Evolutionary conservation across 768 basidiomycete species (phyloP).

Genomic region (Lactarius evosmus): DNA sequence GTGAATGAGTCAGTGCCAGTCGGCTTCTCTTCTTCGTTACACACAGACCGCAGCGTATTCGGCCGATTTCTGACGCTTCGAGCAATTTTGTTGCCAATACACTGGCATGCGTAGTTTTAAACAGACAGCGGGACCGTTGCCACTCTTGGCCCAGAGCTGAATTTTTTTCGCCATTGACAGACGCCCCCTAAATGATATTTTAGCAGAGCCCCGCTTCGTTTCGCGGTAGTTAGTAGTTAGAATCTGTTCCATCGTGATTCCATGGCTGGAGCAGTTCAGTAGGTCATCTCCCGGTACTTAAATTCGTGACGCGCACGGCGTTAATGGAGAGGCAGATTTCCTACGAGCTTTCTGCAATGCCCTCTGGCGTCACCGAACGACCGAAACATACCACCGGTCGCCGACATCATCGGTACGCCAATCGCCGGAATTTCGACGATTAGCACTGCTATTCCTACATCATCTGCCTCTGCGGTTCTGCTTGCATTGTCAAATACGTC

Average conservation of each 20-base stretch:
- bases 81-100: neutral
- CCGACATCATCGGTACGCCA: neutral
- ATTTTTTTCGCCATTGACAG: too few relatives aligned
- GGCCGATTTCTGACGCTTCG: neutral
- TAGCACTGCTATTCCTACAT: neutral
- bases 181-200: too few relatives aligned
- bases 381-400: neutral
- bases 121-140: neutral
- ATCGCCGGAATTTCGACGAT: neutral
- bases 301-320: neutral
- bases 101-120: too few relatives aligned
- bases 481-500: neutral
- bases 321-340: neutral
- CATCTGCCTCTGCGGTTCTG: neutral
- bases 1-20: neutral
- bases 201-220: too few relatives aligned
- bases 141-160: neutral
- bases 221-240: too few relatives aligned
- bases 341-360: neutral
- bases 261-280: neutral
- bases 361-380: neutral
- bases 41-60: neutral
- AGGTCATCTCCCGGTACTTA: neutral
- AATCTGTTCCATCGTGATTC: too few relatives aligned
- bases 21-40: neutral